Conservation (phyloP, 1,284 basidiomycete genomes). For the Cutaneotrichosporon mucoides region DNA sequence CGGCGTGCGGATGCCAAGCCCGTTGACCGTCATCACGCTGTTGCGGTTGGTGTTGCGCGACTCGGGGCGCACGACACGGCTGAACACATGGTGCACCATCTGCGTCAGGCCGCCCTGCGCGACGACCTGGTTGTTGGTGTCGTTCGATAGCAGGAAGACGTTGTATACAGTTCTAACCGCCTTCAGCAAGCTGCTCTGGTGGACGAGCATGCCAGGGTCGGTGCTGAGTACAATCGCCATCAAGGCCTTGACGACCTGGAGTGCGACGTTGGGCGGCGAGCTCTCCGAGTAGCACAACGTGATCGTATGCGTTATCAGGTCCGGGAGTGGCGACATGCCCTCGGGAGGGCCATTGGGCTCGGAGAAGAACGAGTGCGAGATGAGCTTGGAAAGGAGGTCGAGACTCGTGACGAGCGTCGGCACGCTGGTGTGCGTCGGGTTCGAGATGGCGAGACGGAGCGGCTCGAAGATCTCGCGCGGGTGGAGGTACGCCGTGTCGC, state of each 20-base stretch:
- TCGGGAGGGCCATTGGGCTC: constrained; percentile 53
- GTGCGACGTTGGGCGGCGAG: constrained; percentile 79
- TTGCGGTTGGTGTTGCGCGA: neutral
- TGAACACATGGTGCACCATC: constrained; percentile 94
- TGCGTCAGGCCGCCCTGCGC: constrained; percentile 94
- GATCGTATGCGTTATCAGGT: constrained; percentile 87
- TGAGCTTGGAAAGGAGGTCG: constrained; percentile 92
- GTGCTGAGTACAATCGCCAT: constrained; percentile 81
- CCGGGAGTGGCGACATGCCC: constrained; percentile 68
- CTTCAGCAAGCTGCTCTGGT: constrained; percentile 89
- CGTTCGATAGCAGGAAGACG: constrained; percentile 82
- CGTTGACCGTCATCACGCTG: neutral
- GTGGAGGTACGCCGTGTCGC: constrained; percentile 52
- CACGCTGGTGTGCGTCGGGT: constrained; percentile 74
- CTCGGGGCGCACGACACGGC: constrained; percentile 54
- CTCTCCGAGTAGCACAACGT: constrained; percentile 84
- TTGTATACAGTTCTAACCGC: constrained; percentile 96
- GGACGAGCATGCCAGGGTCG: constrained; percentile 66
- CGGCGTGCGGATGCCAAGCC: neutral
- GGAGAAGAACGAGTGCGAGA: constrained; percentile 89
- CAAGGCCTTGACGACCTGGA: constrained; percentile 92
- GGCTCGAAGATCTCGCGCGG: constrained; percentile 89
- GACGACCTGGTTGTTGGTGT: constrained; percentile 89
- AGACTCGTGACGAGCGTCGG: constrained; percentile 90
- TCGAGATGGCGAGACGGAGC: constrained; percentile 73